Evolutionary conservation across 768 basidiomycete genomes (phyloP), one percentile per base, ranked within the genome.

Genomic region (Phlegmacium glaucopus): DNA sequence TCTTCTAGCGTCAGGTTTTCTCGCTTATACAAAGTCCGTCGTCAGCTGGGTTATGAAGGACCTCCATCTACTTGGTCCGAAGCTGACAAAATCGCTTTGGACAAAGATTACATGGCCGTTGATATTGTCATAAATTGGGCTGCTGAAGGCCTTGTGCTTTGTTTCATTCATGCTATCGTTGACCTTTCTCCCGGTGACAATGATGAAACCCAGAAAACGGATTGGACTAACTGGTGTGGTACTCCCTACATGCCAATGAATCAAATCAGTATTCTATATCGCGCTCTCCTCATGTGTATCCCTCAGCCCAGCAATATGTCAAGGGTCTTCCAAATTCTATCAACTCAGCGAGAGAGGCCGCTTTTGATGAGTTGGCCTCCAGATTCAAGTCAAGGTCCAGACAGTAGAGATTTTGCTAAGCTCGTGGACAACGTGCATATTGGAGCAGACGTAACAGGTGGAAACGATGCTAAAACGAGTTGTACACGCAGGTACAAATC

Each of bases 101-200:
- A 93, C 71, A 66, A 70, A 25, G 71, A 90, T 61, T 93, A 91
- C 65, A 85, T 92, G 80, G 83, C 84, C 5, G 85, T 89, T 50
- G 90, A 94, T 67, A 82, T 94, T 59, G 90, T 92, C 58, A 87
- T 91, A 61, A 94, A 91, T 66, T 88, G 84, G 81, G 90, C 88
- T 42, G 87, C 88, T 12, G 87, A 92, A 51, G 86, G 83, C 48
- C 80, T 94, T 61, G 87, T 92, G 49, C 74, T 94, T 28, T 92
- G 90, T 65, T 94, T 94, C 72, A 80, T 92, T 41, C 90, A 94
- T 58, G 90, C 90, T 35, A 81, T 82, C 27, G 79, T 80, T 50
- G 89, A 92, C 74, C 75, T 88, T 48, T 75, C 77, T 43, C 74
- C 74, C 30, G 69, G 67, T 9, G 87, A 91, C 72, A 88, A 90